A percentile compares a stretch with the other conserved stretches of the same genome.
Conservation (phyloP, 257 asterid species). For the Scutellaria baicalensis region DNA sequence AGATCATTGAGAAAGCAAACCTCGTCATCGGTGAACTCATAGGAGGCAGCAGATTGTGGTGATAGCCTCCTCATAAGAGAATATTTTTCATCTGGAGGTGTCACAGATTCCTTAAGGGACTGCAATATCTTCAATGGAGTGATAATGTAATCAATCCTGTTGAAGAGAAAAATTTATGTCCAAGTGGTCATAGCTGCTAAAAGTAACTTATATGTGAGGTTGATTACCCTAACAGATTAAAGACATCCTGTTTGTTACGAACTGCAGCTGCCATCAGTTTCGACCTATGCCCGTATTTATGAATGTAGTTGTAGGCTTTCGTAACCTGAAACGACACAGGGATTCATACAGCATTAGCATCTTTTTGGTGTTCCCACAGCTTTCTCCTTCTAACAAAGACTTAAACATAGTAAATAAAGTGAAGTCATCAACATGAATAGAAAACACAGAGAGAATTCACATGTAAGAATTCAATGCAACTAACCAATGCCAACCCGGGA, state of each 20-base stretch:
- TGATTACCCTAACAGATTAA: constrained; percentile 73
- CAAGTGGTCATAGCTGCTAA: background rate
- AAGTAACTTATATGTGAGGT: background rate
- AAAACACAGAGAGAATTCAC: background rate
- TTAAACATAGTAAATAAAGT: background rate
- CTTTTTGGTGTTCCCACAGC: too few species aligned
- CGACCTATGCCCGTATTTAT: constrained; percentile 69
- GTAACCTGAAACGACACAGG: constrained; percentile 50
- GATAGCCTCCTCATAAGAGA: constrained; percentile 68
- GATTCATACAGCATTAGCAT: constrained; percentile 7
- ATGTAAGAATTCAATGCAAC: constrained; percentile 13
- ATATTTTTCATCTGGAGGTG: constrained; percentile 92
- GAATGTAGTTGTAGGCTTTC: constrained; percentile 83
- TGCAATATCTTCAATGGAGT: constrained; percentile 86
- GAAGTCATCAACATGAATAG: background rate
- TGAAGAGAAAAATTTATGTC: background rate
- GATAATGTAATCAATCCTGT: constrained; percentile 84
- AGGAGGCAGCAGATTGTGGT: constrained; percentile 57
- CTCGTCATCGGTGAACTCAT: constrained; percentile 62
- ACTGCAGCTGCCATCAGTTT: constrained; percentile 94
- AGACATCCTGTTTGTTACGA: constrained; percentile 88
- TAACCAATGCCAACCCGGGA: constrained; percentile 94
- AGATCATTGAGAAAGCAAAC: constrained; percentile 24
- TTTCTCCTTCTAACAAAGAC: background rate
- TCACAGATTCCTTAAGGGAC: constrained; percentile 78